These are phyloP conservation scores for Ascoidea rubescens DNA, from an alignment of 805 yeast species.

Conservation along the genomic window DNA sequence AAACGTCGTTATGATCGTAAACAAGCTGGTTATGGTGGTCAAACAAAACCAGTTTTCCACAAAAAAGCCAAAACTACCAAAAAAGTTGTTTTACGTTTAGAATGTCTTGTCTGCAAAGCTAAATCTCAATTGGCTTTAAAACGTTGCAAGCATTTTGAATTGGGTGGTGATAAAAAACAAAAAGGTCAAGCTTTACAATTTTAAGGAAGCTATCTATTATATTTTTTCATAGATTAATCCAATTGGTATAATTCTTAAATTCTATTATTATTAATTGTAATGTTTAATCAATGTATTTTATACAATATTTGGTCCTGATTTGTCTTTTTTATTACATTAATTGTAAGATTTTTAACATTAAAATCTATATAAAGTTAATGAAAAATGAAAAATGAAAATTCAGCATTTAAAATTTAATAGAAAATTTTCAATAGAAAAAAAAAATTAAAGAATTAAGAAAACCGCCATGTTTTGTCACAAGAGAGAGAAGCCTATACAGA, in stretches of 20 bases:
- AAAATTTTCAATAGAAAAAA: no score
- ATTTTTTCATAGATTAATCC: constrained; percentile 4
- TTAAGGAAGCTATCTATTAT: constrained; percentile 30
- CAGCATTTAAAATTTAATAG: no score
- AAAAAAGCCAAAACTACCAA: constrained; percentile 99
- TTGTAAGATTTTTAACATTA: no score
- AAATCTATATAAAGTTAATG: no score
- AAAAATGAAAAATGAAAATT: no score
- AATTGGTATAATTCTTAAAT: constrained; percentile 8
- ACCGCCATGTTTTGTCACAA: no score
- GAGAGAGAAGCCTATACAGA: no score
- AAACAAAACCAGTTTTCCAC: constrained; percentile 99
- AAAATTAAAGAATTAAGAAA: no score
- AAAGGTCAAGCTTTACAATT: constrained; percentile 99
- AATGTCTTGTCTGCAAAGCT: constrained; percentile 97
- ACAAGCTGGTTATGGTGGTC: constrained; percentile 99
- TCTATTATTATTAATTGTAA: not conserved
- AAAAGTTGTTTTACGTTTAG: constrained; percentile 98
- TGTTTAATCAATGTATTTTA: constrained; percentile 4
- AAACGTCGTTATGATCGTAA: constrained; percentile 99
- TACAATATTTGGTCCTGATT: constrained; percentile 3
- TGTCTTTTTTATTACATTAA: not conserved
- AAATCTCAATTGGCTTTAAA: constrained; percentile 94
- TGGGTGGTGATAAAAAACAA: constrained; percentile 99
- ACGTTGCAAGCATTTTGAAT: constrained; percentile 99